A percentile compares a stretch with the other conserved stretches of the same genome.
Evolutionary conservation across 345 rosid species (phyloP).

Genomic region (Lumnitzera racemosa): DNA sequence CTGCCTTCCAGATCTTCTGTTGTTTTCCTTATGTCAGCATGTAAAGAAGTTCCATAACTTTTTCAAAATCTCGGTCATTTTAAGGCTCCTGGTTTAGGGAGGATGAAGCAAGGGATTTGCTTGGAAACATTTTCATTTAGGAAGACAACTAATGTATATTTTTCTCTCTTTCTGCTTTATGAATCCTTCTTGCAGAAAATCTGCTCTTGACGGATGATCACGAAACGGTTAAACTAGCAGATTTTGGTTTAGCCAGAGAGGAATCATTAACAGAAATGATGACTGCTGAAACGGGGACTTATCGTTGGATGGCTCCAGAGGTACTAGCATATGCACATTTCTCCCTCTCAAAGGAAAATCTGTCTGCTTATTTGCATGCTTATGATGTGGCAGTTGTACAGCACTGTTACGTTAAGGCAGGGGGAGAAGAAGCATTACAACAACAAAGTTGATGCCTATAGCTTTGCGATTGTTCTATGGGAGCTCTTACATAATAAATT

Average conservation of each 20-base stretch:
- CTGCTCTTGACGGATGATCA: conserved; percentile 86
- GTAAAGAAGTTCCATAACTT: no score
- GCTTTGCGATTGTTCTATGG: conserved; percentile 97
- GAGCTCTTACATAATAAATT: conserved; percentile 89
- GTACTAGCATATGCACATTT: conserved; percentile 15
- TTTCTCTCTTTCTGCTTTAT: not conserved
- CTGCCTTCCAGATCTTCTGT: no score
- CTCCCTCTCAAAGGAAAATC: not conserved
- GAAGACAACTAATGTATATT: not conserved
- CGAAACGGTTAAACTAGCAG: conserved; percentile 83
- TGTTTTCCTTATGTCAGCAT: no score
- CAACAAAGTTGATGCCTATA: conserved; percentile 92
- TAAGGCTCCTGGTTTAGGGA: no score
- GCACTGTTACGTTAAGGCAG: conserved; percentile 79
- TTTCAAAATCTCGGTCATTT: no score
- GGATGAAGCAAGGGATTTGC: no score
- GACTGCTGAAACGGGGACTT: conserved; percentile 98
- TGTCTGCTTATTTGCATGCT: not conserved
- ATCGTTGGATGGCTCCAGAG: conserved; percentile 99
- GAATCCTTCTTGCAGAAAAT: conserved; percentile 50
- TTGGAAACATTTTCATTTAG: no score
- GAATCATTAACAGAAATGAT: conserved; percentile 97
- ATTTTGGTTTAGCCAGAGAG: conserved; percentile 94
- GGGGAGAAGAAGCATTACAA: conserved; percentile 98
- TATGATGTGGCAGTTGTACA: conserved; percentile 58